phyloP scores from a whole-genome alignment of 306 rosid species.

The Castanopsis chinensis region DNA sequence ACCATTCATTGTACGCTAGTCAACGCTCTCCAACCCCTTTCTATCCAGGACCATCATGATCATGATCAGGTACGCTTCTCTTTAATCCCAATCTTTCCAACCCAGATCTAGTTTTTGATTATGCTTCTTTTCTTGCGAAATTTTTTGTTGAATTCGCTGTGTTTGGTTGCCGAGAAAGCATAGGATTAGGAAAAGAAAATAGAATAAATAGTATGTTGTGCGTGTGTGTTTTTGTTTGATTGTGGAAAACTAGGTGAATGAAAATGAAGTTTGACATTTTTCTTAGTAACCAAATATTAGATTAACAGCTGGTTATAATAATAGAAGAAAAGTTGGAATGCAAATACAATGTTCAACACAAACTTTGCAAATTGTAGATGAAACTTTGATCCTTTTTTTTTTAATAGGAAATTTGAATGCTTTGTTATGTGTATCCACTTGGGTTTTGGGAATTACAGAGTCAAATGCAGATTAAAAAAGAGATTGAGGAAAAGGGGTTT shows the following conservation, averaged over 20 bases:
- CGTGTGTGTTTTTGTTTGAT: too few species aligned
- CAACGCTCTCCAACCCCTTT: not conserved
- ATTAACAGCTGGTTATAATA: not conserved
- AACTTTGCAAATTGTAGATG: not conserved
- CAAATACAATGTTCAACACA: not conserved
- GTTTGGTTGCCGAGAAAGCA: not conserved
- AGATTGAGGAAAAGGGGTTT: slow-evolving; percentile 32
- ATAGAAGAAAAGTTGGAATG: not conserved
- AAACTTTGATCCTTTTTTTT: not conserved
- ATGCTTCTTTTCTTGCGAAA: not conserved
- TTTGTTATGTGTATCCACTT: slow-evolving; percentile 1
- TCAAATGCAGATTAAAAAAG: slow-evolving; percentile 36
- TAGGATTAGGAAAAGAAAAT: not conserved
- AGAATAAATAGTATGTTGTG: too few species aligned
- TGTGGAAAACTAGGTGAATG: not conserved
- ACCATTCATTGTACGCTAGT: too few species aligned
- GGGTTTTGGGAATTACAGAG: slow-evolving; percentile 34
- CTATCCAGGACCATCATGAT: slow-evolving; percentile 24
- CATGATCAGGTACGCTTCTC: too few species aligned
- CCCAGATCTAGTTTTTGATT: not conserved
- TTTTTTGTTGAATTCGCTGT: not conserved
- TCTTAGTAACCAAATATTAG: not conserved
- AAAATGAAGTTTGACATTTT: not conserved
- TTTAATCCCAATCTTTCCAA: not conserved
- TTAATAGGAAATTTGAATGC: not conserved